These are phyloP conservation scores for Diplodia corticola DNA, from an alignment of 2,329 filamentous ascomycete species.

Conservation along the genomic window DNA sequence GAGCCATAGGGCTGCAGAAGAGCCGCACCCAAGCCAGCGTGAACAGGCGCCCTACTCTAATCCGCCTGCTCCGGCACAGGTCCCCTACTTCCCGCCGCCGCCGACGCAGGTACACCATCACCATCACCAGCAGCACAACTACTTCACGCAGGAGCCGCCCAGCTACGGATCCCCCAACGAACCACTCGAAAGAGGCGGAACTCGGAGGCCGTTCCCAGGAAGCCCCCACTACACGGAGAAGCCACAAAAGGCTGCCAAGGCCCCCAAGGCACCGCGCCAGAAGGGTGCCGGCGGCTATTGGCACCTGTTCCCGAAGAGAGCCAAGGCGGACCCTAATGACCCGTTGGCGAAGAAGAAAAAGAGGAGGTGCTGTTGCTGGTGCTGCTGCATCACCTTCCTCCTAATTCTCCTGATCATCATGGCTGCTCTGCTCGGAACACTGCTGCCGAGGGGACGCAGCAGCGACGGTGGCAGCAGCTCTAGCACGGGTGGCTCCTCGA, in stretches of 20 bases:
- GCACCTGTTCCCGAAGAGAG: slow-evolving; percentile 4
- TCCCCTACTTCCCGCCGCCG: slow-evolving; percentile 21
- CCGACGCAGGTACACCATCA: slow-evolving; percentile 3
- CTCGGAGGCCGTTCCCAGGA: slow-evolving; percentile 12
- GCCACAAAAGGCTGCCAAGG: neutral
- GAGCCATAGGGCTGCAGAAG: neutral
- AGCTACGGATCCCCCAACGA: neutral
- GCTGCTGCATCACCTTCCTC: slow-evolving; percentile 38
- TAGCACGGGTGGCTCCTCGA: neutral
- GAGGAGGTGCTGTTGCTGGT: slow-evolving; percentile 34
- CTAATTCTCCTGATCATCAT: slow-evolving; percentile 41
- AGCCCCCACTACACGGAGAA: neutral
- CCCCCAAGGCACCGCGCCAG: slow-evolving; percentile 6
- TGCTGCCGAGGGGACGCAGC: slow-evolving; percentile 42
- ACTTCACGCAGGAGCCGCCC: slow-evolving; percentile 6
- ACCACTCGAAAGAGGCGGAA: slow-evolving; percentile 4
- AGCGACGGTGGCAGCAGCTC: slow-evolving; percentile 30
- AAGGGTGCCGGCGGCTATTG: slow-evolving; percentile 22
- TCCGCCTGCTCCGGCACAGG: neutral
- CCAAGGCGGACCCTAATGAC: slow-evolving; percentile 24
- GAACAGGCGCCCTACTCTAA: neutral
- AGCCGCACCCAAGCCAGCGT: neutral
- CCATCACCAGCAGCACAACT: slow-evolving; percentile 4
- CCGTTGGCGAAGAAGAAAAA: slow-evolving; percentile 32
- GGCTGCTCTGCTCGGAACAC: slow-evolving; percentile 42